Conservation (phyloP, 2,329 filamentous ascomycete genomes). For the Plectosphaerella sp. region DNA sequence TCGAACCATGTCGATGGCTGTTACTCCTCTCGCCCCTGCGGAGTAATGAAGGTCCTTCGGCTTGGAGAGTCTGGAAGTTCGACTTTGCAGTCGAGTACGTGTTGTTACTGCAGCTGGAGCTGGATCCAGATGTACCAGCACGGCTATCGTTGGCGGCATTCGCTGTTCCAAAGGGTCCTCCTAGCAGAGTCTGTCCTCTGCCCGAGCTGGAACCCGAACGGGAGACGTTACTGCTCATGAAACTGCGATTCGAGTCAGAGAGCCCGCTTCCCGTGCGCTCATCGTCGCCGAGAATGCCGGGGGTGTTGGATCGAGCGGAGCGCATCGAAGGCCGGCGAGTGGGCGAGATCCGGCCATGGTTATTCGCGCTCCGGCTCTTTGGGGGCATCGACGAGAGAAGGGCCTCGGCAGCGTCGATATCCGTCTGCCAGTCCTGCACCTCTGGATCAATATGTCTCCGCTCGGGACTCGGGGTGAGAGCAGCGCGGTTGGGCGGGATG, state of each 20-base stretch:
- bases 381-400: constrained; percentile 41
- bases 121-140: constrained; percentile 22
- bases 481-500: constrained; percentile 25
- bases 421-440: constrained; percentile 54
- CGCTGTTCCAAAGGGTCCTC: constrained; percentile 8
- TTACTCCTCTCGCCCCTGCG: constrained; percentile 4
- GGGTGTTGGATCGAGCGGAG: constrained; percentile 17
- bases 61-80: constrained; percentile 46
- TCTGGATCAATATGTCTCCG: constrained; percentile 39
- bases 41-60: constrained; percentile 47
- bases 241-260: constrained; percentile 48
- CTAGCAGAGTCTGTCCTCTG: constrained; percentile 13
- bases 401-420: constrained; percentile 50
- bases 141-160: constrained; percentile 8
- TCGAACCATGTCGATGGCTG: not conserved
- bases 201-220: constrained; percentile 25
- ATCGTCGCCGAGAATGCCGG: constrained; percentile 30
- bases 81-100: constrained; percentile 51
- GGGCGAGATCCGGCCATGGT: constrained; percentile 31
- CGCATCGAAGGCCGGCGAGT: constrained; percentile 30
- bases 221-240: constrained; percentile 29
- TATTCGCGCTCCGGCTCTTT: constrained; percentile 22
- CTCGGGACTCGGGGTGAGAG: constrained; percentile 37
- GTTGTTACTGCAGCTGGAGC: constrained; percentile 33
- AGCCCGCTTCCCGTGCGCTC: constrained; percentile 52